phyloP scores from a whole-genome alignment of 2,329 filamentous ascomycete species.

The Colletotrichum lentis region DNA sequence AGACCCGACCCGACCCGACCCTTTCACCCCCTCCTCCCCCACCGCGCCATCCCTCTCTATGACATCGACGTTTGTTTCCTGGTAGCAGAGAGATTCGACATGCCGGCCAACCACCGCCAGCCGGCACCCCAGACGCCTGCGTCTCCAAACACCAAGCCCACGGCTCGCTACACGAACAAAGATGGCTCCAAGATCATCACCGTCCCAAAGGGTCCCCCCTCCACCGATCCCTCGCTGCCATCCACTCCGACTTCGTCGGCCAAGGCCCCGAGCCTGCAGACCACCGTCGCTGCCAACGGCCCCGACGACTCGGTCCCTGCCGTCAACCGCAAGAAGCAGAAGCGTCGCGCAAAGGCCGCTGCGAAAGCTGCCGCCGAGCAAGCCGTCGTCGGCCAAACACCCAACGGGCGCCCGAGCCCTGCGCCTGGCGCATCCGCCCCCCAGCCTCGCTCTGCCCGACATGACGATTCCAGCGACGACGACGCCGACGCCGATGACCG shows the following conservation, averaged over 20 bases:
- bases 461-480: constrained; percentile 67
- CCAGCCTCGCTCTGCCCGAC: constrained; percentile 48
- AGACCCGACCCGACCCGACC: constrained; percentile 29
- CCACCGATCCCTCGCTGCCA: constrained; percentile 62
- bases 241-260: constrained; percentile 58
- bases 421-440: constrained; percentile 43
- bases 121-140: constrained; percentile 58
- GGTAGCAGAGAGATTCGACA: constrained; percentile 49
- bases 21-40: constrained; percentile 13
- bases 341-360: constrained; percentile 86
- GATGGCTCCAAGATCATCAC: constrained; percentile 75
- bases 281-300: constrained; percentile 39
- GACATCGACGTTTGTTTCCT: constrained; percentile 48
- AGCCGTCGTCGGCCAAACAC: constrained; percentile 40
- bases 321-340: constrained; percentile 94
- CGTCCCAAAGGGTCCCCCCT: constrained; percentile 63
- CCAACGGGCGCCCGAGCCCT: constrained; percentile 54
- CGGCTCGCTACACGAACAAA: constrained; percentile 72
- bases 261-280: constrained; percentile 44
- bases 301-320: constrained; percentile 52
- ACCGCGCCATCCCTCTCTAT: constrained; percentile 46
- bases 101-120: constrained; percentile 64
- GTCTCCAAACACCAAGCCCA: constrained; percentile 61
- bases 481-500: constrained; percentile 56
- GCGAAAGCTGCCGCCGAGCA: constrained; percentile 65